These are phyloP conservation scores for Claviceps humidiphila DNA, from an alignment of 2,329 filamentous ascomycete species.

Conservation along the genomic window DNA sequence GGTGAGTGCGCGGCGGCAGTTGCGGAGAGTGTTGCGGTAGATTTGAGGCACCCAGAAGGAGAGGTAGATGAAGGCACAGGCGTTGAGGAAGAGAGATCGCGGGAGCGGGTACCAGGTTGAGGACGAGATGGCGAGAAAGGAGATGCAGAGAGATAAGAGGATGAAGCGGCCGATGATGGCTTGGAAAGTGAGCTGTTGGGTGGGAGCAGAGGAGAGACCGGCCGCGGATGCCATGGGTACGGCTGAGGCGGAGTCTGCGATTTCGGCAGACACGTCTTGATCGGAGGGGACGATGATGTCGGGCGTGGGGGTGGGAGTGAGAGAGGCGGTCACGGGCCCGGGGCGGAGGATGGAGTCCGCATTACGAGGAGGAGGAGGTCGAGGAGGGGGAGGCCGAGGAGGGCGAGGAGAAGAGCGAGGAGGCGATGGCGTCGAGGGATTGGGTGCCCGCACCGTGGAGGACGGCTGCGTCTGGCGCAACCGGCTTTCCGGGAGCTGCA, in stretches of 20 bases:
- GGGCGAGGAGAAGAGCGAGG: neutral
- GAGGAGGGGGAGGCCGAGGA: neutral
- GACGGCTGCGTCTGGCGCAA: slow-evolving; percentile 26
- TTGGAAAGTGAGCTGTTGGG: slow-evolving; percentile 29
- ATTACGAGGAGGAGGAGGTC: slow-evolving; percentile 8
- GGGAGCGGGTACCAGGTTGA: slow-evolving; percentile 44
- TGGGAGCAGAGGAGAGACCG: slow-evolving; percentile 10
- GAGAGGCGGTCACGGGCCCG: slow-evolving; percentile 25
- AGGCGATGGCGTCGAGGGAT: neutral
- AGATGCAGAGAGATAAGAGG: slow-evolving; percentile 38
- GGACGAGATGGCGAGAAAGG: slow-evolving; percentile 47
- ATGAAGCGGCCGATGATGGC: slow-evolving; percentile 44
- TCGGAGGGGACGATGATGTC: slow-evolving; percentile 50
- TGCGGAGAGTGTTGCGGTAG: slow-evolving; percentile 75
- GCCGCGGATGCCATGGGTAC: slow-evolving; percentile 15
- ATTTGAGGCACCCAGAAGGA: slow-evolving; percentile 93
- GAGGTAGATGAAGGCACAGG: slow-evolving; percentile 60
- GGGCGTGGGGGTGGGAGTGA: slow-evolving; percentile 35
- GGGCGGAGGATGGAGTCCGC: slow-evolving; percentile 20
- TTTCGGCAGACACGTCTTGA: slow-evolving; percentile 50
- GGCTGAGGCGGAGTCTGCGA: slow-evolving; percentile 29
- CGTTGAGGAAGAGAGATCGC: slow-evolving; percentile 45
- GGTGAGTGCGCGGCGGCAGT: slow-evolving; percentile 78
- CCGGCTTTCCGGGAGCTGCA: slow-evolving; percentile 42
- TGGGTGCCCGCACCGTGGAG: neutral